phyloP scores from a whole-genome alignment of 306 rosid species.

The Malus sylvestris region DNA sequence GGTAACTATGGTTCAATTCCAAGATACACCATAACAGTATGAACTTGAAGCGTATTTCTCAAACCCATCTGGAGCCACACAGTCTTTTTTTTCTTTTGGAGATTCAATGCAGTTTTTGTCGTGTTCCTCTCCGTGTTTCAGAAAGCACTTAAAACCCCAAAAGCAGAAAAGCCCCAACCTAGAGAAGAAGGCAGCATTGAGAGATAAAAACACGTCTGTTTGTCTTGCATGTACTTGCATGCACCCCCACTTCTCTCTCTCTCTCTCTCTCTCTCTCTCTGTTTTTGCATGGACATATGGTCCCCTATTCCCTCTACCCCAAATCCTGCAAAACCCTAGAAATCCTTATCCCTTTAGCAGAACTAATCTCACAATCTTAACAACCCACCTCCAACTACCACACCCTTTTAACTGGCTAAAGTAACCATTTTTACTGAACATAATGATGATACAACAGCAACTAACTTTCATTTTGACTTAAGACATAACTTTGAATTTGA shows the following conservation, averaged over 20 bases:
- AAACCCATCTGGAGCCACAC: not conserved
- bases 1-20: not conserved
- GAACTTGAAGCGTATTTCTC: not conserved
- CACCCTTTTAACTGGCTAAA: not conserved
- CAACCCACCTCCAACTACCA: constrained; percentile 24
- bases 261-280: not conserved
- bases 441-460: not conserved
- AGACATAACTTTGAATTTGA: too few relatives aligned
- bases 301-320: constrained; percentile 20
- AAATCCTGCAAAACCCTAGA: not conserved
- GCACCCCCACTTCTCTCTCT: not conserved
- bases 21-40: not conserved
- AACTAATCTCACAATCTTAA: constrained; percentile 16
- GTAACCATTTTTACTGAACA: not conserved
- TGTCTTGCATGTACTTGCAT: constrained; percentile 48
- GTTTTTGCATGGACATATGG: constrained; percentile 36
- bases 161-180: constrained; percentile 1
- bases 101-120: not conserved
- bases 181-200: constrained; percentile 13
- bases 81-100: not conserved
- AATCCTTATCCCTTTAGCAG: not conserved
- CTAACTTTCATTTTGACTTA: too few relatives aligned
- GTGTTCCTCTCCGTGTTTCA: constrained; percentile 13
- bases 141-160: not conserved
- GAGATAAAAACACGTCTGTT: constrained; percentile 25